Evolutionary conservation across 2,329 filamentous ascomycete species (phyloP).

Genomic region (Talaromyces islandicus): DNA sequence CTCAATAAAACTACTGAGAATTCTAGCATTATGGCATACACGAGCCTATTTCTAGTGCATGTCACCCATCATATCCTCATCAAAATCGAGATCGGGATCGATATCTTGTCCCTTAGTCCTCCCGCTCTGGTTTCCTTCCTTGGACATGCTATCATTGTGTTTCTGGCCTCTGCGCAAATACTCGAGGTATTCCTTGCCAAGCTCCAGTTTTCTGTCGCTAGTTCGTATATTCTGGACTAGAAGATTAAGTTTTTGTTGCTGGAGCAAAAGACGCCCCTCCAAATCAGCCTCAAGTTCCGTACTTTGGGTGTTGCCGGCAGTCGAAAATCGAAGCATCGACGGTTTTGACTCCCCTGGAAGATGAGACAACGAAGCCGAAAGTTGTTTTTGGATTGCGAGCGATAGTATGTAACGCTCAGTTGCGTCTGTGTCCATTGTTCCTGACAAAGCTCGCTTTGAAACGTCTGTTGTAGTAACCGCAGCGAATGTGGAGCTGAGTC

Average conservation of each 20-base stretch:
- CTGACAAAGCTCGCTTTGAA: slow-evolving; percentile 25
- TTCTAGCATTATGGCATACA: neutral
- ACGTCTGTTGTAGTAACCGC: slow-evolving; percentile 52
- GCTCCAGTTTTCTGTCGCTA: slow-evolving; percentile 49
- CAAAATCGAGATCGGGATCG: slow-evolving; percentile 24
- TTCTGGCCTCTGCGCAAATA: slow-evolving; percentile 44
- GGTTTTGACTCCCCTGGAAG: slow-evolving; percentile 28
- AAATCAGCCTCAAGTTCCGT: slow-evolving; percentile 31
- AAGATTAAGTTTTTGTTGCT: slow-evolving; percentile 45
- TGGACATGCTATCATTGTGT: slow-evolving; percentile 18
- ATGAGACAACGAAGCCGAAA: slow-evolving; percentile 48
- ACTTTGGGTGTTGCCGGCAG: slow-evolving; percentile 23
- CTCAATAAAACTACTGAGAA: neutral
- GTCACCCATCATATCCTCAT: slow-evolving; percentile 38
- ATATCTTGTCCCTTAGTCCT: slow-evolving; percentile 8
- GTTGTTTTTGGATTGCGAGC: slow-evolving; percentile 45
- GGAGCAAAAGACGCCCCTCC: slow-evolving; percentile 40
- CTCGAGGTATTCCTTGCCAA: slow-evolving; percentile 56
- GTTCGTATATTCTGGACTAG: slow-evolving; percentile 49
- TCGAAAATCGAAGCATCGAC: slow-evolving; percentile 51
- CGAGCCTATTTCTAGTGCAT: slow-evolving; percentile 9
- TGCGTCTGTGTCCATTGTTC: slow-evolving; percentile 18
- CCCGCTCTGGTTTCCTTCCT: slow-evolving; percentile 12
- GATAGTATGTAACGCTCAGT: slow-evolving; percentile 31
- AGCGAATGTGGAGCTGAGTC: slow-evolving; percentile 66